Evolutionary conservation across 2,329 filamentous ascomycete genomes (phyloP), one percentile per base, ranked within the genome.

Genomic region (Colletotrichum sp.): DNA sequence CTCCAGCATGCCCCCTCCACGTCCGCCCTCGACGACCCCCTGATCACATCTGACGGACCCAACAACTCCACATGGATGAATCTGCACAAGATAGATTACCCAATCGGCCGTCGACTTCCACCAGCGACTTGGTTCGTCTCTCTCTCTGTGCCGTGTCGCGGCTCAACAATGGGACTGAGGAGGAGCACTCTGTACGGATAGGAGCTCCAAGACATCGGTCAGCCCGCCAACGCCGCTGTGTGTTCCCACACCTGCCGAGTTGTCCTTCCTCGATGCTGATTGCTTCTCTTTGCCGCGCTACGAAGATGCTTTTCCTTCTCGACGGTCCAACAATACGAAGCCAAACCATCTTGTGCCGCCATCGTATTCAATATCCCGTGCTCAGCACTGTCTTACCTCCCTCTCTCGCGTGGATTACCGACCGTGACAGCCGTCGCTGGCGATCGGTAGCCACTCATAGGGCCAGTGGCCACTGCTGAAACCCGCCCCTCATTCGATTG

Each of bases 361-460:
- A 69, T 76, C 70, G 34, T 76, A 69, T 73, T 65, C 39, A 69
- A n/a, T 44, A n/a, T 34, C 34, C 9, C 34, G 57, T 65, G 64
- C 34, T 76, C 59, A 64, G 49, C 24, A 30, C 18, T 69, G 74
- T 69, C 64, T 69, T 73, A 32, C 65, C 57, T 69, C 39, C 6
- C 39, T 44, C 39, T n/a, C 39, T 39, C 71, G 71, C 64, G 68
- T 32, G 59, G 32, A 30, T 73, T 63, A 26, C 69, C 49, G 34
- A 49, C 59, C 28, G 34, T 65, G 73, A 69, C 70, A 69, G 34
- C 64, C 70, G 60, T 57, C 44, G 69, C 36, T 34, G 70, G 26
- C 64, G 74, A 76, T 76, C 70, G 39, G 74, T 59, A 76, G 74
- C 74, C 70, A 76, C 74, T 76, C 49, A 59, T 69, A 73, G 65